Conservation (phyloP, 257 asterid genomes). For the Nicotiana noctiflora region DNA sequence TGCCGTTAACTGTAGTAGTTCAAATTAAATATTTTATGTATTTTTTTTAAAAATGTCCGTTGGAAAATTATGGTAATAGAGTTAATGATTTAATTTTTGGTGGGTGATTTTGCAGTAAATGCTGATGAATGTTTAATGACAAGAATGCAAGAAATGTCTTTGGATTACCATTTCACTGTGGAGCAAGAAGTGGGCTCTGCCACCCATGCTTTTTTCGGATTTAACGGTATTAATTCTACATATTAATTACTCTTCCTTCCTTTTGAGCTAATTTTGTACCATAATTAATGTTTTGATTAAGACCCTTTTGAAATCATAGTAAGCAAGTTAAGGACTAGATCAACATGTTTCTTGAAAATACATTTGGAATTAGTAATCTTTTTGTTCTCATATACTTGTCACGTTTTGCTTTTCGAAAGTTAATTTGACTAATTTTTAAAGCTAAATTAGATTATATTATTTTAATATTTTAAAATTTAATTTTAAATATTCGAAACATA, state of each 20-base stretch:
- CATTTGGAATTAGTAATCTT: too few relatives aligned
- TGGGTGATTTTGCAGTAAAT: constrained; percentile 48
- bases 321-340: not conserved
- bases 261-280: not conserved
- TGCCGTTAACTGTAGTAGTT: not conserved
- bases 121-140: constrained; percentile 96
- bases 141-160: constrained; percentile 97
- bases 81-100: not conserved
- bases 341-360: not conserved
- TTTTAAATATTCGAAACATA: too few relatives aligned
- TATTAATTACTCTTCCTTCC: not conserved
- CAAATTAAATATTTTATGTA: not conserved
- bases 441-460: too few relatives aligned
- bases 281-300: not conserved
- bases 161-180: constrained; percentile 83
- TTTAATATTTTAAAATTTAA: too few relatives aligned
- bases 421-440: too few relatives aligned
- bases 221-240: constrained; percentile 51
- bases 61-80: not conserved
- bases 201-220: constrained; percentile 87
- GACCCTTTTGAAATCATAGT: not conserved
- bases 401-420: not conserved
- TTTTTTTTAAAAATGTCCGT: not conserved
- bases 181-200: constrained; percentile 99
- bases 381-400: too few relatives aligned